These are phyloP conservation scores for Scheffersomyces stambukii DNA, from an alignment of 1,139 yeast species.

Conservation along the genomic window DNA sequence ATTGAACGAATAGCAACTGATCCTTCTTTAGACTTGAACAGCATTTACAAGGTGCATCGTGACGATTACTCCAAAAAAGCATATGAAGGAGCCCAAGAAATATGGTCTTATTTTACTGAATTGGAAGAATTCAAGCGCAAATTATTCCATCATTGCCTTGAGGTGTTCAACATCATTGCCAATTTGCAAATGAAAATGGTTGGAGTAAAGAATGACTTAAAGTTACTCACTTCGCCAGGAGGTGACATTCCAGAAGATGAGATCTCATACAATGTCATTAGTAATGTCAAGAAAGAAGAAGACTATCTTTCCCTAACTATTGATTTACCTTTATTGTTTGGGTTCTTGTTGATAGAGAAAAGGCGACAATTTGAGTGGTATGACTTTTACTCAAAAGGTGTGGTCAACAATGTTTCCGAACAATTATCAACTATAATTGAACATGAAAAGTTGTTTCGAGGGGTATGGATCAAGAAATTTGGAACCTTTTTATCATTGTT, in stretches of 20 bases:
- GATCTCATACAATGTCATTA: constrained; percentile 21
- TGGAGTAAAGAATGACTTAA: constrained; percentile 27
- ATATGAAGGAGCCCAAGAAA: constrained; percentile 10
- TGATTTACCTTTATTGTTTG: constrained; percentile 79
- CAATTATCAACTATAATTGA: constrained; percentile 55
- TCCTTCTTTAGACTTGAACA: constrained; percentile 11
- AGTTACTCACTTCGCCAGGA: constrained; percentile 10
- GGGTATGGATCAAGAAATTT: constrained; percentile 62
- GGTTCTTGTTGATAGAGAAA: constrained; percentile 67
- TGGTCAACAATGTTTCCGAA: constrained; percentile 52
- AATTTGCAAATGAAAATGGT: constrained; percentile 39
- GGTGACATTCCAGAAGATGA: background rate
- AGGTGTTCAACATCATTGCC: constrained; percentile 31
- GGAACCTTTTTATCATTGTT: constrained; percentile 38
- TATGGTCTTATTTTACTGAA: constrained; percentile 13
- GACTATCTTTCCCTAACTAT: constrained; percentile 51
- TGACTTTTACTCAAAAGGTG: constrained; percentile 45
- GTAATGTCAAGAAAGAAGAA: constrained; percentile 35
- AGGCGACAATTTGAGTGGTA: constrained; percentile 70
- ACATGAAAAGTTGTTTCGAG: constrained; percentile 54
- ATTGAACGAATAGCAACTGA: constrained; percentile 13
- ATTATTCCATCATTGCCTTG: constrained; percentile 20
- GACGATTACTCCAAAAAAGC: constrained; percentile 12
- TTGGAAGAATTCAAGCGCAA: constrained; percentile 23
- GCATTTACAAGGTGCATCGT: constrained; percentile 15